These are phyloP conservation scores for Yamadazyma sp. DNA, from an alignment of 805 yeast species.

Conservation along the genomic window DNA sequence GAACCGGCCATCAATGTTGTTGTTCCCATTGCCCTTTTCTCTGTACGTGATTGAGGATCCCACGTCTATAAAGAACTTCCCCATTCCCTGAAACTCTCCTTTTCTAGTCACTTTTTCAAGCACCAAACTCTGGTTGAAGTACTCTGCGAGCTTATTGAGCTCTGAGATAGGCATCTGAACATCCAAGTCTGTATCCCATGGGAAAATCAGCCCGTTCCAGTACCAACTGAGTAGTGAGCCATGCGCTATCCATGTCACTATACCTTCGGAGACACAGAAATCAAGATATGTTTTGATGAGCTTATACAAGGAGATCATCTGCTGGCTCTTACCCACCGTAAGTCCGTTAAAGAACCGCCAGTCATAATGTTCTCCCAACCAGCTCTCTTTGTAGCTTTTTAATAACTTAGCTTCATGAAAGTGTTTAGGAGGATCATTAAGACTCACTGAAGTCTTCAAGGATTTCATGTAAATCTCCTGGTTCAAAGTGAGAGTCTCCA, in stretches of 20 bases:
- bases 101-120: constrained; percentile 38
- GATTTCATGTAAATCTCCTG: constrained; percentile 21
- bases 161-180: constrained; percentile 58
- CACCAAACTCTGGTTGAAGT: constrained; percentile 50
- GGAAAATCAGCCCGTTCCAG: constrained; percentile 61
- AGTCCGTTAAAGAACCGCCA: constrained; percentile 38
- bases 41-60: constrained; percentile 56
- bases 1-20: constrained; percentile 71
- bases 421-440: constrained; percentile 28
- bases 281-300: constrained; percentile 52
- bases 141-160: constrained; percentile 44
- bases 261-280: constrained; percentile 45
- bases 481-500: constrained; percentile 15
- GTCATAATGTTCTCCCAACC: constrained; percentile 37
- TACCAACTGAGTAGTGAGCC: constrained; percentile 65
- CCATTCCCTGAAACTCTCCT: constrained; percentile 46
- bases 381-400: constrained; percentile 15
- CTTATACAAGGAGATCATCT: constrained; percentile 44
- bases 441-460: constrained; percentile 17
- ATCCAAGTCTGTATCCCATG: constrained; percentile 70
- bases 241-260: constrained; percentile 63
- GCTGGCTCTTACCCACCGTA: constrained; percentile 32
- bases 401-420: constrained; percentile 31
- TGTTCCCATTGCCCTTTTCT: constrained; percentile 54
- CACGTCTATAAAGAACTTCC: constrained; percentile 49